These are phyloP conservation scores for Extremus antarcticus DNA, from an alignment of 495 filamentous ascomycete genomes.

Conservation along the genomic window DNA sequence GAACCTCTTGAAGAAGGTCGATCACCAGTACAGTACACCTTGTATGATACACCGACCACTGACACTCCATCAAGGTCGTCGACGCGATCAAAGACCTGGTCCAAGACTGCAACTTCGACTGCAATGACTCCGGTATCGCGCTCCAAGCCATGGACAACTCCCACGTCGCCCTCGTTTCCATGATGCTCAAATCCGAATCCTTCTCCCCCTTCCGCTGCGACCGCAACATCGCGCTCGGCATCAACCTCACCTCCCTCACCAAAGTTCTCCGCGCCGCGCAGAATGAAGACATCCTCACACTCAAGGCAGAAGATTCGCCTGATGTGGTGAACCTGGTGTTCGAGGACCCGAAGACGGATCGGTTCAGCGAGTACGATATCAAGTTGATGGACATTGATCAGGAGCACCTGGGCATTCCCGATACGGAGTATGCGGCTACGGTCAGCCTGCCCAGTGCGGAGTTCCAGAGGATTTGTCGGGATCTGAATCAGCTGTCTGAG, in stretches of 20 bases:
- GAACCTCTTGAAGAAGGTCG: slow-evolving; percentile 86
- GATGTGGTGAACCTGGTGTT: slow-evolving; percentile 93
- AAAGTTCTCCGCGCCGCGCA: slow-evolving; percentile 94
- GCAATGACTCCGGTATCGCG: slow-evolving; percentile 97
- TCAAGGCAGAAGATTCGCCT: slow-evolving; percentile 95
- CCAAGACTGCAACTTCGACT: slow-evolving; percentile 99
- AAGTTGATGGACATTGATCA: slow-evolving; percentile 99
- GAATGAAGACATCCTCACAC: slow-evolving; percentile 86
- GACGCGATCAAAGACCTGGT: slow-evolving; percentile 99
- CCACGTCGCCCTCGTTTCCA: slow-evolving; percentile 95
- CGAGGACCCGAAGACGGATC: slow-evolving; percentile 79
- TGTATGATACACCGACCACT: slow-evolving; percentile 6
- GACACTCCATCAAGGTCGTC: slow-evolving; percentile 55
- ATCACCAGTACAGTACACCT: not conserved
- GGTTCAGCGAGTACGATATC: slow-evolving; percentile 95
- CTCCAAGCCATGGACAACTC: slow-evolving; percentile 99
- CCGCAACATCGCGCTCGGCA: slow-evolving; percentile 94
- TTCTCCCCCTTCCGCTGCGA: slow-evolving; percentile 98
- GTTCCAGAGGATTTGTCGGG: slow-evolving; percentile 90
- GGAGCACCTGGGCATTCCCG: slow-evolving; percentile 96
- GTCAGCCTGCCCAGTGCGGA: slow-evolving; percentile 80
- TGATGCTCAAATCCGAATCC: slow-evolving; percentile 90
- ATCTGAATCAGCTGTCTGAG: slow-evolving; percentile 83
- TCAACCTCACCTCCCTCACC: slow-evolving; percentile 91
- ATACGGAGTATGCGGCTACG: slow-evolving; percentile 92